Evolutionary conservation across 2,329 filamentous ascomycete genomes (phyloP), one percentile per base, ranked within the genome.

Genomic region (Paracamarosporium sp.): DNA sequence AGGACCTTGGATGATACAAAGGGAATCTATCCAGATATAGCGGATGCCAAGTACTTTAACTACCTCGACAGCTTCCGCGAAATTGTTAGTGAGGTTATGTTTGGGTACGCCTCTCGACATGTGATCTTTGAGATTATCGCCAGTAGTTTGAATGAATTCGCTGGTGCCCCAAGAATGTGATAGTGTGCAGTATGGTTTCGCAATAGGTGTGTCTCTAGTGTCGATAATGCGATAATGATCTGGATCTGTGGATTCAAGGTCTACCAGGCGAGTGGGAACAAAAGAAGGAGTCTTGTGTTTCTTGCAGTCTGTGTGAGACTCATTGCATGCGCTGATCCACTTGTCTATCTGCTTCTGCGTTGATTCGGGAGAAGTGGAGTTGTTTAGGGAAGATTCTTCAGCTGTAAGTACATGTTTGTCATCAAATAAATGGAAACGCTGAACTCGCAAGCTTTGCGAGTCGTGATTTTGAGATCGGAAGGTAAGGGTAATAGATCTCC

Each of bases 301-400:
- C 12, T 20, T 41, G 22, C 38, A 41, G 1, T 8, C 5, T 9
- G 38, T 20, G 22, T 41, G 38, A 9, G 5, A 24, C 8, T 41
- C 17, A 20, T 22, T 9, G 22, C 38, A 41, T 5, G 20, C 38
- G 5, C 17, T 15, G 38, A 41, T 15, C 38, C 38, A 41, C 20
- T 22, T 22, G 20, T 20, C 7, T 72, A 0, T 79, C 75, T 58
- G 68, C n/a, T n/a, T n/a, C n/a, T n/a, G n/a, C n/a, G n/a, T n/a
- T n/a, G n/a, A n/a, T n/a, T n/a, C n/a, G n/a, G n/a, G n/a, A n/a
- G n/a, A n/a, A n/a, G n/a, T n/a, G n/a, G n/a, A n/a, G n/a, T n/a
- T n/a, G n/a, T n/a, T n/a, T n/a, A n/a, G n/a, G n/a, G 33, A 13
- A 36, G 17, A 36, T 13, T 5, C 17, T 5, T 36, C 33, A n/a